Conservation (phyloP, 1,139 yeast genomes). For the Zygotorulaspora mrakii region DNA sequence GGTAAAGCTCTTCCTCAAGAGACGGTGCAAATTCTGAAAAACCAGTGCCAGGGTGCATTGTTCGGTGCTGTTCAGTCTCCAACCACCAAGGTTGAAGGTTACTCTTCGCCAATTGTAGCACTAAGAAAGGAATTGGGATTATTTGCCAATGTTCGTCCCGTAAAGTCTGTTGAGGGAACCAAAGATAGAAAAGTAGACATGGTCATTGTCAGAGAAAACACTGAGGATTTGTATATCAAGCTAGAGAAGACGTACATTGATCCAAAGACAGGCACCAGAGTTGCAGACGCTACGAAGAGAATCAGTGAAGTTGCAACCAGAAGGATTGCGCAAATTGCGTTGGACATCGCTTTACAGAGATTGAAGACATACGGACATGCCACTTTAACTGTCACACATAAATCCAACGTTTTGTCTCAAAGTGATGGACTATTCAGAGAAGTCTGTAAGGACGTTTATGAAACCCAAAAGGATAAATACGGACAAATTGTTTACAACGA, state of each 20-base stretch:
- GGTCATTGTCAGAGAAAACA: constrained; percentile 97
- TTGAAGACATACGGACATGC: constrained; percentile 72
- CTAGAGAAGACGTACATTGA: constrained; percentile 75
- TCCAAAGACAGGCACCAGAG: constrained; percentile 72
- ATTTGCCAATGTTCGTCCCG: constrained; percentile 97
- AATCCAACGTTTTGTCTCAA: constrained; percentile 88
- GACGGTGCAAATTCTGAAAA: constrained; percentile 75
- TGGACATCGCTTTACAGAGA: constrained; percentile 88
- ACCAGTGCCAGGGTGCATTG: constrained; percentile 91
- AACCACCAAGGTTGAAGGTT: constrained; percentile 87
- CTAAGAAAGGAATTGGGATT: constrained; percentile 90
- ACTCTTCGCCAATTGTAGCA: constrained; percentile 97
- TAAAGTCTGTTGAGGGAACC: constrained; percentile 80
- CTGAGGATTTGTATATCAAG: constrained; percentile 94
- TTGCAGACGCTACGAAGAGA: constrained; percentile 97
- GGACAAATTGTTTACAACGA: constrained; percentile 68
- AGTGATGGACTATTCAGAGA: constrained; percentile 97
- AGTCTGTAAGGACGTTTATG: constrained; percentile 73
- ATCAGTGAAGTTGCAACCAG: constrained; percentile 83
- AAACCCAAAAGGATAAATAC: constrained; percentile 56
- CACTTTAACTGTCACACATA: constrained; percentile 87
- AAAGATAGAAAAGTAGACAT: constrained; percentile 84
- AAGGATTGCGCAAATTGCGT: constrained; percentile 85
- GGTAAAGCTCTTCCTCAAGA: constrained; percentile 94
- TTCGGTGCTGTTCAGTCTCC: constrained; percentile 98